These are phyloP conservation scores for Erysimum cheiranthoides DNA, from an alignment of 345 rosid genomes.

Conservation along the genomic window DNA sequence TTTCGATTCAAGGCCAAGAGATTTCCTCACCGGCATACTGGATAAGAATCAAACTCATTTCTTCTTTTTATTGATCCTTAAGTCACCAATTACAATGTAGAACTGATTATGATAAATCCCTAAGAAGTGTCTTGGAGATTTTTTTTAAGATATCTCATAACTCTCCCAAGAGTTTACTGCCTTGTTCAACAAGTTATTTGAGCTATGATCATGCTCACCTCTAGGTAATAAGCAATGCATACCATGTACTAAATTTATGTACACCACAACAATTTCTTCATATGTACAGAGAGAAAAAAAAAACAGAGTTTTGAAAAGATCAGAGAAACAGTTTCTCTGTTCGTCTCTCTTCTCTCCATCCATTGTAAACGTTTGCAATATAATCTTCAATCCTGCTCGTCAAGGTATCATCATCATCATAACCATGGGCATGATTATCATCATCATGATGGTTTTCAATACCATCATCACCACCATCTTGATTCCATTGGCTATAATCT, in stretches of 20 bases:
- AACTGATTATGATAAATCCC: too few relatives aligned
- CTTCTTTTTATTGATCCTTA: too few relatives aligned
- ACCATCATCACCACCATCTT: constrained; percentile 32
- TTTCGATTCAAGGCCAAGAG: too few relatives aligned
- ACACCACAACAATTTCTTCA: constrained; percentile 4
- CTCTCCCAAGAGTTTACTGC: constrained; percentile 21
- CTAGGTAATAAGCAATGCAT: constrained; percentile 65
- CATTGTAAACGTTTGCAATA: constrained; percentile 41
- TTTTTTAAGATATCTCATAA: too few relatives aligned
- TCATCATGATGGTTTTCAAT: constrained; percentile 31
- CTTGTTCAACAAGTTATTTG: constrained; percentile 59
- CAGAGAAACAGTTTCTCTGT: constrained; percentile 31
- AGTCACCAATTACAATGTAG: too few relatives aligned
- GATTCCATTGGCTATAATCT: constrained; percentile 31
- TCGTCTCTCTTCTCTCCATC: constrained; percentile 45
- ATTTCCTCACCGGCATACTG: too few relatives aligned
- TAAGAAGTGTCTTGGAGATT: too few relatives aligned
- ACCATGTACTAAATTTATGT: constrained; percentile 10
- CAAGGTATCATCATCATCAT: constrained; percentile 37
- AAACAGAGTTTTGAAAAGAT: constrained; percentile 9
- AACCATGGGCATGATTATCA: constrained; percentile 11
- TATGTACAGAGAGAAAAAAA: constrained; percentile 14
- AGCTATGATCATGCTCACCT: constrained; percentile 67
- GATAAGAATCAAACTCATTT: too few relatives aligned
- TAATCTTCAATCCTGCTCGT: constrained; percentile 38